Conservation (phyloP, 2,329 filamentous ascomycete genomes). For the Sclerotinia spermophila region DNA sequence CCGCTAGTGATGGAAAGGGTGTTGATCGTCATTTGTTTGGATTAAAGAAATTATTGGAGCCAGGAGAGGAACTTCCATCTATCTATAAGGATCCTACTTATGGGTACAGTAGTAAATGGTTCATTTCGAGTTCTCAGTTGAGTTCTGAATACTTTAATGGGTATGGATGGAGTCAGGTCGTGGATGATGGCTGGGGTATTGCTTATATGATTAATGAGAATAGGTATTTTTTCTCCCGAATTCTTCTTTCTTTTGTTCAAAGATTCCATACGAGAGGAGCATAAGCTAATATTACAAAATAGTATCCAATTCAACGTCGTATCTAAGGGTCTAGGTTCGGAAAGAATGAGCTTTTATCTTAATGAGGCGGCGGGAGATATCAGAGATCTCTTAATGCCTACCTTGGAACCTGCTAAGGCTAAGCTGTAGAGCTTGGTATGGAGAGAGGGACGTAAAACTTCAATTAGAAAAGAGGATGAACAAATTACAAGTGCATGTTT, state of each 20-base stretch:
- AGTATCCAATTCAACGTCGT: slow-evolving; percentile 98
- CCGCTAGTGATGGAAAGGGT: slow-evolving; percentile 86
- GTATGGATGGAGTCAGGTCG: slow-evolving; percentile 97
- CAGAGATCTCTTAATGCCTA: slow-evolving; percentile 78
- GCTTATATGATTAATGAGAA: slow-evolving; percentile 99
- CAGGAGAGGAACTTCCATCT: slow-evolving; percentile 75
- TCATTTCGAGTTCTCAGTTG: slow-evolving; percentile 81
- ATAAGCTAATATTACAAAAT: slow-evolving; percentile 10
- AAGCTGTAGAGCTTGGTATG: slow-evolving; percentile 62
- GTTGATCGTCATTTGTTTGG: slow-evolving; percentile 97
- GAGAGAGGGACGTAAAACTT: not conserved
- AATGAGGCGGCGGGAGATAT: slow-evolving; percentile 91
- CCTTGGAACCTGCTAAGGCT: slow-evolving; percentile 74
- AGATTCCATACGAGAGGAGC: not conserved
- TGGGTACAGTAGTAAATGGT: slow-evolving; percentile 83
- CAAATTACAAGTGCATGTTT: not conserved
- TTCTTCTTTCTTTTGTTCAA: not conserved
- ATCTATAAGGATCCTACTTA: slow-evolving; percentile 87
- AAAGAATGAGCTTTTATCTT: slow-evolving; percentile 93
- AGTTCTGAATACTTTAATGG: slow-evolving; percentile 98
- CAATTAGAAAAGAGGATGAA: not conserved
- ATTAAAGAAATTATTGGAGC: slow-evolving; percentile 81
- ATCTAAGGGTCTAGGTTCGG: slow-evolving; percentile 84
- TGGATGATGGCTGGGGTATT: slow-evolving; percentile 93
- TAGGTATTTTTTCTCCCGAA: slow-evolving; percentile 51